Conservation (phyloP, 441 rosid genomes). For the Daphne laureola region DNA sequence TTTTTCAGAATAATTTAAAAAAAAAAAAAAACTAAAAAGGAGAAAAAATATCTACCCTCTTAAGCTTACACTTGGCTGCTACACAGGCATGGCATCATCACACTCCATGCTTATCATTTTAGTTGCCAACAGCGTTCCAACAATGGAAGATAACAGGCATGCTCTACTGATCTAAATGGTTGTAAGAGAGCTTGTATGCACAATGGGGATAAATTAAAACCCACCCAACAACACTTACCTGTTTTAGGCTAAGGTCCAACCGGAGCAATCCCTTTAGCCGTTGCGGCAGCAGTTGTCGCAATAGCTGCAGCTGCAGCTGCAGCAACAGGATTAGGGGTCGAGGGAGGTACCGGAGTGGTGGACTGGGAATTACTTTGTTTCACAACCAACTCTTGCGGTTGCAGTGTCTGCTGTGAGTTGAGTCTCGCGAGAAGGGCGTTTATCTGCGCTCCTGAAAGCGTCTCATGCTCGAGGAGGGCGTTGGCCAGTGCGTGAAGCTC, state of each 20-base stretch:
- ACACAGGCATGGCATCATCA: conserved; percentile 8
- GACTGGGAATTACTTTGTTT: conserved; percentile 45
- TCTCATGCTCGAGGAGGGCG: conserved; percentile 77
- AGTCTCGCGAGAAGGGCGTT: conserved; percentile 58
- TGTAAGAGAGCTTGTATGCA: conserved; percentile 24
- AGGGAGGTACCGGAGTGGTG: conserved; percentile 55
- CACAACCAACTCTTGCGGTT: conserved; percentile 40
- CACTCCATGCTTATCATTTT: conserved; percentile 2
- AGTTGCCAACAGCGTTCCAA: not conserved
- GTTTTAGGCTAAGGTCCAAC: conserved; percentile 64
- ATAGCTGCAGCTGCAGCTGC: conserved; percentile 41
- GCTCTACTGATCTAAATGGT: conserved; percentile 14
- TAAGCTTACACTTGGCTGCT: conserved; percentile 6
- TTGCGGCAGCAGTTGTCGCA: conserved; percentile 66
- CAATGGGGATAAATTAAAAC: conserved; percentile 24
- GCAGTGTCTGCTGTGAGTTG: conserved; percentile 46
- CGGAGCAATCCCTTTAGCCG: conserved; percentile 69
- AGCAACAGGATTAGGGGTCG: conserved; percentile 48
- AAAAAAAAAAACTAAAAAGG: not conserved
- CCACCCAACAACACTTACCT: conserved; percentile 11
- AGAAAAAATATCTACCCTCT: not conserved
- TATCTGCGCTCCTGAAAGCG: conserved; percentile 75
- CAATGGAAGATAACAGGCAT: conserved; percentile 10
- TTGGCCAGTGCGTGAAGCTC: conserved; percentile 81
- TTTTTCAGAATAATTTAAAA: too few relatives aligned